Evolutionary conservation across 257 asterid species (phyloP).

Genomic region (Salvia splendens): DNA sequence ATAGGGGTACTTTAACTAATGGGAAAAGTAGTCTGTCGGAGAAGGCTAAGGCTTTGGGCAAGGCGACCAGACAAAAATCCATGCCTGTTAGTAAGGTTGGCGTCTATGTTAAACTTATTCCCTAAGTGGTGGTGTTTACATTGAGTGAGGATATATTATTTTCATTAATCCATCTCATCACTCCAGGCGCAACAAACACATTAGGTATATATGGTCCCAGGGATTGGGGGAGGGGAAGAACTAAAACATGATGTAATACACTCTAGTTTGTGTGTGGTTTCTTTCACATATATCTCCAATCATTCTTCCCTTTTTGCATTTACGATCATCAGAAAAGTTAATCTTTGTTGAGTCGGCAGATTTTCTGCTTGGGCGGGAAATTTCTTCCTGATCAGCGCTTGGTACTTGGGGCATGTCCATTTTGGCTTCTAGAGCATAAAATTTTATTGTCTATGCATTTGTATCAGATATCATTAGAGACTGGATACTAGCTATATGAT

Average conservation of each 20-base stretch:
- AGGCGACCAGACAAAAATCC: slow-evolving; percentile 39
- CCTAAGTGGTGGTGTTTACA: too few relatives aligned
- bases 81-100: slow-evolving; percentile 44
- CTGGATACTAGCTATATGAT: background rate
- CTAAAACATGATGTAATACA: background rate
- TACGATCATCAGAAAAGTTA: too few relatives aligned
- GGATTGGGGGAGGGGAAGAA: background rate
- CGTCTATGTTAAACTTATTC: slow-evolving; percentile 9
- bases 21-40: slow-evolving; percentile 24
- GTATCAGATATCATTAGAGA: background rate
- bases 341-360: too few relatives aligned
- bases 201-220: background rate
- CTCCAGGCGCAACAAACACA: background rate
- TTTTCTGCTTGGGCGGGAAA: too few relatives aligned
- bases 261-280: background rate
- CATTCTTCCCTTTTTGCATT: background rate
- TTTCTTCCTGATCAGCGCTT: too few relatives aligned
- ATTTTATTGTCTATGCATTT: background rate
- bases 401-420: too few relatives aligned
- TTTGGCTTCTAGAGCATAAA: background rate
- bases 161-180: too few relatives aligned
- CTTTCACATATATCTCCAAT: background rate
- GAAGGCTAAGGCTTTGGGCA: slow-evolving; percentile 27
- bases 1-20: slow-evolving; percentile 32
- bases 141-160: too few relatives aligned